A percentile compares a stretch with the other conserved stretches of the same genome.
These are phyloP conservation scores for Vanrija humicola DNA, from an alignment of 1,284 basidiomycete genomes.

Conservation along the genomic window DNA sequence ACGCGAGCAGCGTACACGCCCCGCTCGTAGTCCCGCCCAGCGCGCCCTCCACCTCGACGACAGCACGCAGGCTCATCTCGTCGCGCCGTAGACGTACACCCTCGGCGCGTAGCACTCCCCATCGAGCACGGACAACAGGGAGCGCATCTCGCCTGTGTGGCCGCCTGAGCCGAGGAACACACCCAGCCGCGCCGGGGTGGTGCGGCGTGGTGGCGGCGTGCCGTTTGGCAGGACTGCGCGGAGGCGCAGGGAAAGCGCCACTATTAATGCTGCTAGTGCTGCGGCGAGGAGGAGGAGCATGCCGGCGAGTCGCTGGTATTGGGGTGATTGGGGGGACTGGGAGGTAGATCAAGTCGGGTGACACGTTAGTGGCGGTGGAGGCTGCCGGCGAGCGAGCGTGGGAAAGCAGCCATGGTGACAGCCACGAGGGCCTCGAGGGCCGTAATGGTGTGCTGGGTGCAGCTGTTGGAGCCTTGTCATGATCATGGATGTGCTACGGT, in stretches of 20 bases:
- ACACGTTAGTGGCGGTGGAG: no score
- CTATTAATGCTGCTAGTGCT: neutral
- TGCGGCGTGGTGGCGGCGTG: neutral
- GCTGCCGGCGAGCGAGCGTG: no score
- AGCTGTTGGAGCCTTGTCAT: no score
- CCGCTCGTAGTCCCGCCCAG: neutral
- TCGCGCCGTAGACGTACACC: constrained; percentile 83
- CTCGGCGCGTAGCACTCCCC: constrained; percentile 72
- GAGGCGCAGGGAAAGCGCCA: constrained; percentile 18
- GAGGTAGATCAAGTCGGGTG: no score
- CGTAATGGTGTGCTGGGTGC: no score
- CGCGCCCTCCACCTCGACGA: constrained; percentile 57
- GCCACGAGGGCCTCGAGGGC: no score
- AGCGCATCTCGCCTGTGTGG: constrained; percentile 84
- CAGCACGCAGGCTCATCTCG: constrained; percentile 50
- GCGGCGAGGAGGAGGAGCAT: no score
- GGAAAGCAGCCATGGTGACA: no score
- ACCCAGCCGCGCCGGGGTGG: constrained; percentile 43
- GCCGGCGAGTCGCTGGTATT: no score
- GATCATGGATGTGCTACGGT: no score
- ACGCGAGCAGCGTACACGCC: constrained; percentile 55
- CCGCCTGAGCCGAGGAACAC: constrained; percentile 74
- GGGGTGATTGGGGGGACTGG: no score
- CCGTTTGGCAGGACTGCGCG: constrained; percentile 23
- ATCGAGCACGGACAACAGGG: constrained; percentile 71